Percentiles rank a stretch among this genome's conserved stretches.
phyloP scores from a whole-genome alignment of 2,329 filamentous ascomycete species.

The Ustulina deusta region DNA sequence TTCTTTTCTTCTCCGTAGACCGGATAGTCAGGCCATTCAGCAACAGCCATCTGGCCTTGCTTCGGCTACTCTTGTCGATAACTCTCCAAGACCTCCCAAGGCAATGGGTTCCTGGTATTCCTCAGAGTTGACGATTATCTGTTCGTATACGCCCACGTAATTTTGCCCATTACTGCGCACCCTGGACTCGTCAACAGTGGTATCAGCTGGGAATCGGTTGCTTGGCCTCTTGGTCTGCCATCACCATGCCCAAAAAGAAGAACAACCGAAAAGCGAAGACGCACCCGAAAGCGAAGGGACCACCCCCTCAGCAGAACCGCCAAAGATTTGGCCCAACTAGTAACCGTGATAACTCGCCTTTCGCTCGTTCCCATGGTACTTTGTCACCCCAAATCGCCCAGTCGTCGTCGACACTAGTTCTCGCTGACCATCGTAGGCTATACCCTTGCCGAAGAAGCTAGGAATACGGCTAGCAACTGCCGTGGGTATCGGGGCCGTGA shows the following conservation, averaged over 20 bases:
- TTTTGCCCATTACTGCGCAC: neutral
- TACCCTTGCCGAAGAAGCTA: slow-evolving; percentile 62
- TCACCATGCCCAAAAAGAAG: slow-evolving; percentile 46
- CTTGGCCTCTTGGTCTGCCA: neutral
- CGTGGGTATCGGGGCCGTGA: slow-evolving; percentile 55
- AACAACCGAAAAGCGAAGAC: slow-evolving; percentile 34
- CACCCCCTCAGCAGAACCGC: slow-evolving; percentile 31
- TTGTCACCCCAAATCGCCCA: neutral
- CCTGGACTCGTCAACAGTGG: neutral
- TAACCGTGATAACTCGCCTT: slow-evolving; percentile 35
- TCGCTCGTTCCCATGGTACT: slow-evolving; percentile 44
- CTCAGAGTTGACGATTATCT: slow-evolving; percentile 13
- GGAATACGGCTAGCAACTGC: slow-evolving; percentile 61
- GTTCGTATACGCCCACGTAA: slow-evolving; percentile 32
- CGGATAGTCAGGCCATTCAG: neutral
- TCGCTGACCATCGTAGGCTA: slow-evolving; percentile 51
- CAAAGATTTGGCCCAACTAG: slow-evolving; percentile 25
- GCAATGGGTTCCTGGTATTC: slow-evolving; percentile 30
- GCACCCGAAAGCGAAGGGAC: slow-evolving; percentile 37
- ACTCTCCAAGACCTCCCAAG: neutral
- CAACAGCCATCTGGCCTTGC: neutral
- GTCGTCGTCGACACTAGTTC: neutral
- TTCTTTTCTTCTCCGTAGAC: neutral
- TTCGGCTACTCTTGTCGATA: neutral
- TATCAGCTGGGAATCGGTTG: neutral